Conservation (phyloP, 1,284 basidiomycete genomes). For the Rhodofomes roseus region DNA sequence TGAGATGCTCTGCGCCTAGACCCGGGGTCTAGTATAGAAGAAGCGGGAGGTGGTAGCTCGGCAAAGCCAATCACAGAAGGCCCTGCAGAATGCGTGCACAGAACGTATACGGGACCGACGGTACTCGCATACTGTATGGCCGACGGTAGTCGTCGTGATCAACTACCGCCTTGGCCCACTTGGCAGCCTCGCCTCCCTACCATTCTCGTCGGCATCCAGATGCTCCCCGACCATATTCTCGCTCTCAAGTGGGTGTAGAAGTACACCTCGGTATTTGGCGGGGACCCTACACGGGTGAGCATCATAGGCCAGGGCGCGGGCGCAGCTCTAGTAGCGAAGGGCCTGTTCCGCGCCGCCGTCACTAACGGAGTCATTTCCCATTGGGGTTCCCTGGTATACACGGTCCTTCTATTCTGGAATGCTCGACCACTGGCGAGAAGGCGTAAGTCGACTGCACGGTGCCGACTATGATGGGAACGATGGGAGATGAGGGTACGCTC, state of each 20-base stretch:
- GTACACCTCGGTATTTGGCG: neutral
- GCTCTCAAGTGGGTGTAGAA: neutral
- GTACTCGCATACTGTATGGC: too few relatives aligned
- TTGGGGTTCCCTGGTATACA: neutral
- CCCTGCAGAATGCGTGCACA: too few relatives aligned
- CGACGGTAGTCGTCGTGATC: too few relatives aligned
- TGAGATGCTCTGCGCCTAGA: too few relatives aligned
- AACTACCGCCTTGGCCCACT: neutral
- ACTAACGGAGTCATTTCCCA: neutral
- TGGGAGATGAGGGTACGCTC: neutral
- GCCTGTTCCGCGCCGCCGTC: neutral
- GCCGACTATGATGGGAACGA: neutral
- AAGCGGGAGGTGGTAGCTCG: too few relatives aligned
- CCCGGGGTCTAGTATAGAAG: too few relatives aligned
- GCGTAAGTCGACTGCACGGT: neutral
- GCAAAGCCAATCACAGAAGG: too few relatives aligned
- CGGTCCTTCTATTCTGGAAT: neutral
- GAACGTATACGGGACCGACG: too few relatives aligned
- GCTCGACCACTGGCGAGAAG: neutral
- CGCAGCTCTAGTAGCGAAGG: neutral
- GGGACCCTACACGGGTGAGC: neutral
- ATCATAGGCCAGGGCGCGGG: neutral
- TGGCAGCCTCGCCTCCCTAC: neutral
- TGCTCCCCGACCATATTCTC: neutral
- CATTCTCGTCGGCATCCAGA: neutral